A percentile compares a stretch with the other conserved stretches of the same genome.
Evolutionary conservation across 441 rosid genomes (phyloP).

Genomic region (Gossypium laxum): DNA sequence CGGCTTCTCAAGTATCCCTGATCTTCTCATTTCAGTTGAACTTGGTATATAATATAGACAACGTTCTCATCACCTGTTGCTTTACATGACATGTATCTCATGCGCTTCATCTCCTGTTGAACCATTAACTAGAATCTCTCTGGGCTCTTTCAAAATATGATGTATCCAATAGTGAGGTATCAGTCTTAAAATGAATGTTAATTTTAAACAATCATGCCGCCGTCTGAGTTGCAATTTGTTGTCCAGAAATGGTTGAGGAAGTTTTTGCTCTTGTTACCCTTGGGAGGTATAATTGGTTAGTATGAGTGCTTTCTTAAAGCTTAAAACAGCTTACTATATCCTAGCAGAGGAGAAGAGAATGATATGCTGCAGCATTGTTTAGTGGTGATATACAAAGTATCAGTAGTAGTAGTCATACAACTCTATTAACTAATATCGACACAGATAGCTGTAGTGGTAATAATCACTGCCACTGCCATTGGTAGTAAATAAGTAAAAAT

Average conservation of each 20-base stretch:
- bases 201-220: constrained; percentile 8
- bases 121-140: constrained; percentile 40
- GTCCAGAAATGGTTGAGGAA: constrained; percentile 61
- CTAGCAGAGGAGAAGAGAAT: neutral
- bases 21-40: constrained; percentile 1
- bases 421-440: neutral
- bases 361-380: neutral
- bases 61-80: neutral
- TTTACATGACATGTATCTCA: neutral
- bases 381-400: neutral
- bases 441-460: neutral
- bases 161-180: constrained; percentile 66
- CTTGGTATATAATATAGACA: neutral
- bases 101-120: constrained; percentile 20
- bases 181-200: constrained; percentile 15
- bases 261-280: constrained; percentile 53
- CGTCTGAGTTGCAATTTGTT: constrained; percentile 34
- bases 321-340: neutral
- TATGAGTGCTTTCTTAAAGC: neutral
- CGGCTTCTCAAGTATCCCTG: constrained; percentile 66
- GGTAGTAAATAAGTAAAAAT: neutral
- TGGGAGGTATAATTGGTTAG: constrained; percentile 38
- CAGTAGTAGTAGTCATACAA: neutral
- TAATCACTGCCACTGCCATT: neutral
- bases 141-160: constrained; percentile 43